phyloP scores from a whole-genome alignment of 768 basidiomycete genomes.

The Austroboletus festivus region DNA sequence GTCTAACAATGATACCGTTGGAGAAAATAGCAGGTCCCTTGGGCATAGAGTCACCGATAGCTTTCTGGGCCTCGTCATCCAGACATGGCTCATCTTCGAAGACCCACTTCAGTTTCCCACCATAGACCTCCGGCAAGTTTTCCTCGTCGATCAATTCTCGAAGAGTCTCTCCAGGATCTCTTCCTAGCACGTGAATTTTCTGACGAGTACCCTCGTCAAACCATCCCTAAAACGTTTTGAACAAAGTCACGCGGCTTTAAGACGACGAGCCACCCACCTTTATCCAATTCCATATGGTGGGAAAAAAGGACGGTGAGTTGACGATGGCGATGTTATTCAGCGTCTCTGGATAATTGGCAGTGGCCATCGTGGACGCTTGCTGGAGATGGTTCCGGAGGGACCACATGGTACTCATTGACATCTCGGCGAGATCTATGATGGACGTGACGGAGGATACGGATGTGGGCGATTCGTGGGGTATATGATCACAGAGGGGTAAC shows the following conservation, averaged over 20 bases:
- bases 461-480: conserved; percentile 51
- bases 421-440: conserved; percentile 70
- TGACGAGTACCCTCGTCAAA: conserved; percentile 76
- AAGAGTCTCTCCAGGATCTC: conserved; percentile 52
- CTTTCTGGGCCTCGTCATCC: conserved; percentile 50
- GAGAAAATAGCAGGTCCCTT: conserved; percentile 51
- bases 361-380: conserved; percentile 70
- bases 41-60: conserved; percentile 50
- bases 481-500: conserved; percentile 57
- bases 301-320: conserved; percentile 81
- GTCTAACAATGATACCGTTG: conserved; percentile 40
- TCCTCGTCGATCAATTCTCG: conserved; percentile 44
- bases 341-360: conserved; percentile 82
- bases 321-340: conserved; percentile 64
- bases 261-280: conserved; percentile 43
- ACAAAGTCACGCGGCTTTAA: not conserved
- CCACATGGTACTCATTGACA: conserved; percentile 68
- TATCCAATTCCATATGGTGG: conserved; percentile 82
- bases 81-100: conserved; percentile 66
- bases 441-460: conserved; percentile 60
- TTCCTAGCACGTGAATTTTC: conserved; percentile 75
- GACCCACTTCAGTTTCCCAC: conserved; percentile 69
- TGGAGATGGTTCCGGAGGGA: conserved; percentile 66
- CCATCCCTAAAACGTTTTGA: conserved; percentile 48
- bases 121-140: conserved; percentile 67